A percentile compares a stretch with the other conserved stretches of the same genome.
Conservation (phyloP, 768 basidiomycete species). For the Erythrobasidium yunnanense region DNA sequence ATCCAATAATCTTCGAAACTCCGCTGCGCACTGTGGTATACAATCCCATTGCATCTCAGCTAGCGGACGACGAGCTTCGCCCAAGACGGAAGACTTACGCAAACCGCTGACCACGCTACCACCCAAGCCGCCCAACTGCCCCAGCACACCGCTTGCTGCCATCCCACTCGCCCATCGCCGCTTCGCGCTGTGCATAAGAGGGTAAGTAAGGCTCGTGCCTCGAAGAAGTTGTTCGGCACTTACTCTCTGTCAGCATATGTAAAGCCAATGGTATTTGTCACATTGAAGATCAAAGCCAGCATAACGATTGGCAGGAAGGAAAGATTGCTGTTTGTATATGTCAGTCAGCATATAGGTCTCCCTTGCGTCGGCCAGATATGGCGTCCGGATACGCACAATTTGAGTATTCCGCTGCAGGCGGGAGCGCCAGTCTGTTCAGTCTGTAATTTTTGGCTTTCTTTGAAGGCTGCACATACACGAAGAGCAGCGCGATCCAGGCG, state of each 20-base stretch:
- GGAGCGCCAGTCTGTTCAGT: neutral
- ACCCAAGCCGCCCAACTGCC: conserved; percentile 69
- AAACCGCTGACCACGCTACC: conserved; percentile 72
- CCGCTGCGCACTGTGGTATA: conserved; percentile 6
- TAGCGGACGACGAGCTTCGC: too few relatives aligned
- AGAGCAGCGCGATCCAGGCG: conserved; percentile 73
- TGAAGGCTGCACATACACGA: conserved; percentile 47
- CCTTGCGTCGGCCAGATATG: too few relatives aligned
- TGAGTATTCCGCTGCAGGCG: conserved; percentile 56
- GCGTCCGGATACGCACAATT: conserved; percentile 60
- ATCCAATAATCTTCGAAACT: conserved; percentile 18
- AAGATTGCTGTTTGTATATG: conserved; percentile 29
- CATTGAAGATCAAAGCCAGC: conserved; percentile 88
- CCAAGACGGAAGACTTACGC: conserved; percentile 47
- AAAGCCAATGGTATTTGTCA: conserved; percentile 89
- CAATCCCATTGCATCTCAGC: neutral
- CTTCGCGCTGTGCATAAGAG: conserved; percentile 58
- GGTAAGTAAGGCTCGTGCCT: too few relatives aligned
- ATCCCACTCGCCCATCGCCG: conserved; percentile 73
- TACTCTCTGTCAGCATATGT: conserved; percentile 37
- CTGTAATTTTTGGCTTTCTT: neutral
- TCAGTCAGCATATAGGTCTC: neutral
- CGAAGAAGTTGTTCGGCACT: too few relatives aligned
- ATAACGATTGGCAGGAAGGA: conserved; percentile 91
- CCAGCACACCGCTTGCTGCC: conserved; percentile 57